These are phyloP conservation scores for Epichloe scottii DNA, from an alignment of 2,329 filamentous ascomycete species.

Conservation along the genomic window DNA sequence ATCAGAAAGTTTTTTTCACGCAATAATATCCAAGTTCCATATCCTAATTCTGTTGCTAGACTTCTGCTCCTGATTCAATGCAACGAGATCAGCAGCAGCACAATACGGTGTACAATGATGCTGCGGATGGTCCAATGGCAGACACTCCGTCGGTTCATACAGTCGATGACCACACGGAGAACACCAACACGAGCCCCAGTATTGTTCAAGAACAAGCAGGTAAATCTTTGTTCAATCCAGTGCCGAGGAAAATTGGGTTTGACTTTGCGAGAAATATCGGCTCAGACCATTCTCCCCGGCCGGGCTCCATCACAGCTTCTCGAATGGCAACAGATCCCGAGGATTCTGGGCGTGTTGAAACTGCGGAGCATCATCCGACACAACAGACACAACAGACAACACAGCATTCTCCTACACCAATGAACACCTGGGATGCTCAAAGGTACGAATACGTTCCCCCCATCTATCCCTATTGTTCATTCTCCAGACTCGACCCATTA, in stretches of 20 bases:
- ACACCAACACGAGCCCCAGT: neutral
- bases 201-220: neutral
- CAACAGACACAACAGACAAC: neutral
- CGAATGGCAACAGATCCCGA: neutral
- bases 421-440: constrained; percentile 41
- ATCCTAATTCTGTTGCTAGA: neutral
- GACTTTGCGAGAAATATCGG: neutral
- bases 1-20: neutral
- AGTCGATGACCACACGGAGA: neutral
- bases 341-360: neutral
- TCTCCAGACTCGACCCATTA: neutral
- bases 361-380: neutral
- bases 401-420: neutral
- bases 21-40: neutral
- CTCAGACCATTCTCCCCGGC: neutral
- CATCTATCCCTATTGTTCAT: neutral
- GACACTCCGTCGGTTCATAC: neutral
- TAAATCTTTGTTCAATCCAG: neutral
- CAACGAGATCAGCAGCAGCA: neutral
- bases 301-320: no score
- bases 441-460: constrained; percentile 24
- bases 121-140: neutral
- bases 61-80: neutral
- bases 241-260: neutral
- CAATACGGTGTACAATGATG: neutral